phyloP scores from a whole-genome alignment of 371 early-diverging fungal species.

The Mortierella sp. region DNA sequence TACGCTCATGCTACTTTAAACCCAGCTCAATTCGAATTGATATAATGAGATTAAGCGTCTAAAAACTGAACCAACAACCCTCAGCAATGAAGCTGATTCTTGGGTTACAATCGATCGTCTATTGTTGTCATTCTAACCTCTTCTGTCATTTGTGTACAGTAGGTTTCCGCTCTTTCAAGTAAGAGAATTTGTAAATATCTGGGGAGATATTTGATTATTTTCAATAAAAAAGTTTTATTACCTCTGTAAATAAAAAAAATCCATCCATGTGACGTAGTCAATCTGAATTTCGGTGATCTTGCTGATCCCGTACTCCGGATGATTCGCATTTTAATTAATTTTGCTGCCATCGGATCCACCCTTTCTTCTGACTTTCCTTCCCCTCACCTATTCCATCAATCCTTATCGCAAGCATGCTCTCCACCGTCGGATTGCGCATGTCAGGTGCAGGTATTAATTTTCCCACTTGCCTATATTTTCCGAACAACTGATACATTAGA shows the following conservation, averaged over 20 bases:
- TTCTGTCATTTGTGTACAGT: background rate
- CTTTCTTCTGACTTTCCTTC: background rate
- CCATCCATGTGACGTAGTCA: background rate
- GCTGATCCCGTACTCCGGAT: too few species aligned
- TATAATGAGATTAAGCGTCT: slow-evolving; percentile 44
- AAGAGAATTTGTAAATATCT: too few species aligned
- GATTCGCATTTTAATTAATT: too few species aligned
- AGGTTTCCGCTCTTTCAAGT: too few species aligned
- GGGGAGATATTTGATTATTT: too few species aligned
- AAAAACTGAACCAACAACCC: slow-evolving; percentile 24
- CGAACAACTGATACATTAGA: background rate
- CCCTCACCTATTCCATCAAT: slow-evolving; percentile 10
- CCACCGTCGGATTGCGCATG: slow-evolving; percentile 52
- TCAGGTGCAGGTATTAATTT: slow-evolving; percentile 38
- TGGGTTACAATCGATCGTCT: too few species aligned
- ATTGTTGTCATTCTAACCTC: background rate
- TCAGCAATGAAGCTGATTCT: background rate
- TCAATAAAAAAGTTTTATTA: too few species aligned
- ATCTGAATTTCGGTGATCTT: too few species aligned
- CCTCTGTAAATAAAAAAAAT: too few species aligned
- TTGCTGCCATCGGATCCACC: background rate
- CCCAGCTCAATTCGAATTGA: slow-evolving; percentile 53
- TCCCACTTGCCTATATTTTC: background rate
- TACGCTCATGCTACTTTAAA: slow-evolving; percentile 53
- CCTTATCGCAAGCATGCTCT: slow-evolving; percentile 33